Evolutionary conservation across 345 rosid genomes (phyloP).

Genomic region (Aethionema arabicum): DNA sequence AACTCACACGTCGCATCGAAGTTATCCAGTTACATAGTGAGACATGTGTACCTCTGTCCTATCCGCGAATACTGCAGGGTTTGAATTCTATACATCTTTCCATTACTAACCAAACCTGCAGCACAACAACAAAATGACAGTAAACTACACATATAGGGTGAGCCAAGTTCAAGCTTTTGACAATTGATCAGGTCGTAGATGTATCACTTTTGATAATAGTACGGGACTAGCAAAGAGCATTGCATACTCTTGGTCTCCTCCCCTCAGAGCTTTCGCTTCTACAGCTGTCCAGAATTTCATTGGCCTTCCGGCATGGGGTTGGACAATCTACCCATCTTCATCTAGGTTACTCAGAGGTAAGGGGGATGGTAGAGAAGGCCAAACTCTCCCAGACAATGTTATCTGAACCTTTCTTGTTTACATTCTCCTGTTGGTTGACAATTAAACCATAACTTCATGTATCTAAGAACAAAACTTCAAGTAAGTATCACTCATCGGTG

Average conservation of each 20-base stretch:
- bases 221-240: background rate
- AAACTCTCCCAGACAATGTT: slow-evolving; percentile 30
- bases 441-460: slow-evolving; percentile 21
- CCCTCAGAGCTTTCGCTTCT: slow-evolving; percentile 37
- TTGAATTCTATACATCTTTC: slow-evolving; percentile 32
- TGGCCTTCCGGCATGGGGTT: slow-evolving; percentile 22
- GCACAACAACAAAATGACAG: slow-evolving; percentile 15
- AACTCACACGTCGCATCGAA: slow-evolving; percentile 12
- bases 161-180: slow-evolving; percentile 15
- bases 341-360: slow-evolving; percentile 26
- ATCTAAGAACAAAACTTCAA: slow-evolving; percentile 8
- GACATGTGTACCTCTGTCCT: slow-evolving; percentile 32
- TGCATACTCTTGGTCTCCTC: slow-evolving; percentile 37
- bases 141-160: slow-evolving; percentile 8
- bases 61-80: slow-evolving; percentile 30
- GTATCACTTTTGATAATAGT: slow-evolving; percentile 4
- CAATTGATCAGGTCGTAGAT: slow-evolving; percentile 2
- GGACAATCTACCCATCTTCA: slow-evolving; percentile 3
- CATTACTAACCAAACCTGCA: slow-evolving; percentile 34
- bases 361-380: slow-evolving; percentile 25
- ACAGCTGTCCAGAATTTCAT: slow-evolving; percentile 33
- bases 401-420: slow-evolving; percentile 17
- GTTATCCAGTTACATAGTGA: slow-evolving; percentile 3
- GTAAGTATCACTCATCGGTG: slow-evolving; percentile 14
- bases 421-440: slow-evolving; percentile 28